These are phyloP conservation scores for Calonectria pauciramosa DNA, from an alignment of 2,329 filamentous ascomycete species.

Conservation along the genomic window DNA sequence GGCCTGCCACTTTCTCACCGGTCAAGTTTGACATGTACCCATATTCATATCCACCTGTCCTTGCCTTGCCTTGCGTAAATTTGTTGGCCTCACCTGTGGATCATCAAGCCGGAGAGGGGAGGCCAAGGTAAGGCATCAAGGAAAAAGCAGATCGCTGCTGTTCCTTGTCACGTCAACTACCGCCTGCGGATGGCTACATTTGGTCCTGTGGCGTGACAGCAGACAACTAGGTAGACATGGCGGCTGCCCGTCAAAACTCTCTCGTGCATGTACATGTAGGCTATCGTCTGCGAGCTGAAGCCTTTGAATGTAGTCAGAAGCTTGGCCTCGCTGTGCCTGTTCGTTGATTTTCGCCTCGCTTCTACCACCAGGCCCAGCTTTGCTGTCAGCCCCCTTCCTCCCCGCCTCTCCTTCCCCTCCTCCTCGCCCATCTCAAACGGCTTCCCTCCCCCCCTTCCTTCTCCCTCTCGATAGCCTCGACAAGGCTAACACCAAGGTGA, in stretches of 20 bases:
- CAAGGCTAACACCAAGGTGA: not conserved
- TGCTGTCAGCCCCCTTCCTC: not conserved
- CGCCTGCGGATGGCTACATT: not conserved
- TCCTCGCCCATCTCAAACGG: not conserved
- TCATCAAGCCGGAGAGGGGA: conserved; percentile 23
- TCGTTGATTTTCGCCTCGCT: not conserved
- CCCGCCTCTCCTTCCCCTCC: not conserved
- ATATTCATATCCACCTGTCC: conserved; percentile 31
- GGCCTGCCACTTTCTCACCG: conserved; percentile 35
- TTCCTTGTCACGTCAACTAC: conserved; percentile 25
- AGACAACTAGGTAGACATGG: conserved; percentile 19
- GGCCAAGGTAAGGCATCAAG: conserved; percentile 15
- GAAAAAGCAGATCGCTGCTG: conserved; percentile 19
- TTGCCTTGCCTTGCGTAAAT: conserved; percentile 34
- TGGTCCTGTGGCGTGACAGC: not conserved
- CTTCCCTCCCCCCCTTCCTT: not conserved
- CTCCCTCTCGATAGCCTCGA: not conserved
- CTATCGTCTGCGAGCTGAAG: not conserved
- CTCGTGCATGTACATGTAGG: conserved; percentile 18
- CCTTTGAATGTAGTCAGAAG: not conserved
- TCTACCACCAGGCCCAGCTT: not conserved
- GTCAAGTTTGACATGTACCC: conserved; percentile 37
- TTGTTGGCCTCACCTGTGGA: conserved; percentile 23
- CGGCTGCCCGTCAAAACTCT: conserved; percentile 26
- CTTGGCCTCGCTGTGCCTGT: not conserved